Base-by-base conservation (phyloP, 306 rosid genomes). In the Gastrolobium villosum region DNA sequence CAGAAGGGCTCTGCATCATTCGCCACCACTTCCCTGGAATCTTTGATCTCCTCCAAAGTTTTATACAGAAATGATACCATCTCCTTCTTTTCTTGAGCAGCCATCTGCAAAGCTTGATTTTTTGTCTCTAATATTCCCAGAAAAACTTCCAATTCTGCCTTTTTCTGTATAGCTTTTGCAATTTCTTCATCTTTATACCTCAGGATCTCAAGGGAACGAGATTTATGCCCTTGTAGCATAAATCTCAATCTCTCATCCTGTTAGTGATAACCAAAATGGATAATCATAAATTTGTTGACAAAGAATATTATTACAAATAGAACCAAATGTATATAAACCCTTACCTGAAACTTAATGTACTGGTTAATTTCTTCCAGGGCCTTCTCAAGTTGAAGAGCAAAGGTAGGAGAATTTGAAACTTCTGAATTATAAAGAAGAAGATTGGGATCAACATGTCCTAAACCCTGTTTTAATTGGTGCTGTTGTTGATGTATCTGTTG, bases 1-100 rank as follows among this genome's bases (percentile, higher is more conserved):
- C 88, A 89, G 74, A 89, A 88, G 0, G 99, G 92, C 49, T 78
- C 87, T 9, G 83, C 98, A 52, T 95, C 99, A 2, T 86, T 87
- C 59, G 76, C 88, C 7, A 41, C 80, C 53, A 61, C 86, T 36
- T 86, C 90, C 0, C 26, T 20, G 26, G 26, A 20, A 20, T 0
- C 26, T 60, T 75, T 88, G 83, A 86, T 76, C 64, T 87, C 88
- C 45, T 89, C 94, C 5, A 94, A 75, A 1, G 85, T 78, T 84
- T 82, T 86, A 70, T 81, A 81, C 0, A 95, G 74, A 3, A 88
- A 60, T n/a, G 85, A 39, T 5, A 84, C 89, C 72, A 67, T 79
- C 6, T 82, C 90, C 79, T 88, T 94, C 10, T 76, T 95, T 48
- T 92, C 98, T 9, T 75, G 73, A 3, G 90, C 94, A 40, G 75